Evolutionary conservation across 306 rosid genomes (phyloP).

Genomic region (Purshia tridentata): DNA sequence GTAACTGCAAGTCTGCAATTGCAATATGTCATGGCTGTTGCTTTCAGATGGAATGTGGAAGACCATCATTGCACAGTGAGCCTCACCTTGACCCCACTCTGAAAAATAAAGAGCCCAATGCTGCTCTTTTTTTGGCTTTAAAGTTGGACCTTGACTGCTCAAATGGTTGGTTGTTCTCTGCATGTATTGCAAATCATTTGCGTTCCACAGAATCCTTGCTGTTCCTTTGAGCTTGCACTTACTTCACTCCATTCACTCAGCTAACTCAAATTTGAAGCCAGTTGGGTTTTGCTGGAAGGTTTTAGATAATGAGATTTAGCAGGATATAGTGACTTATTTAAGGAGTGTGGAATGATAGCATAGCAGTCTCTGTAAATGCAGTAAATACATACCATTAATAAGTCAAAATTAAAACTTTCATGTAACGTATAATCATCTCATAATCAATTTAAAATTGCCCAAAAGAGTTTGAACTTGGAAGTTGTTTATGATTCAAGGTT

Average conservation of each 20-base stretch:
- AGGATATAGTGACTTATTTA: neutral
- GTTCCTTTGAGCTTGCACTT: neutral
- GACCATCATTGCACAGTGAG: constrained; percentile 6
- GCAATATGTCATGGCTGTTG: constrained; percentile 3
- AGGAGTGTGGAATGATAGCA: neutral
- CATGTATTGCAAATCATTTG: neutral
- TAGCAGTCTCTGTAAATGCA: neutral
- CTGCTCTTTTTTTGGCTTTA: neutral
- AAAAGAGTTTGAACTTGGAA: neutral
- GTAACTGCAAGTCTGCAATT: neutral
- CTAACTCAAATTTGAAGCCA: no score
- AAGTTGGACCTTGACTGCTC: neutral
- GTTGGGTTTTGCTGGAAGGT: no score
- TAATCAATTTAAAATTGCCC: neutral
- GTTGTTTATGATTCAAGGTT: constrained; percentile 1
- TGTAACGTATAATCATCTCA: no score
- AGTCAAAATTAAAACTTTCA: no score
- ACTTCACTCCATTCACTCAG: neutral
- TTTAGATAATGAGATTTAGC: neutral
- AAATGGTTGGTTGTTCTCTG: neutral
- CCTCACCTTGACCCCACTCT: constrained; percentile 16
- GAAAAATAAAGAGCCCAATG: constrained; percentile 4
- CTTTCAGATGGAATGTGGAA: constrained; percentile 15
- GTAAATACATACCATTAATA: neutral
- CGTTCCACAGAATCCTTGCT: constrained; percentile 1